phyloP scores from a whole-genome alignment of 2,329 filamentous ascomycete genomes.

The Hymenoscyphus fructigenus region DNA sequence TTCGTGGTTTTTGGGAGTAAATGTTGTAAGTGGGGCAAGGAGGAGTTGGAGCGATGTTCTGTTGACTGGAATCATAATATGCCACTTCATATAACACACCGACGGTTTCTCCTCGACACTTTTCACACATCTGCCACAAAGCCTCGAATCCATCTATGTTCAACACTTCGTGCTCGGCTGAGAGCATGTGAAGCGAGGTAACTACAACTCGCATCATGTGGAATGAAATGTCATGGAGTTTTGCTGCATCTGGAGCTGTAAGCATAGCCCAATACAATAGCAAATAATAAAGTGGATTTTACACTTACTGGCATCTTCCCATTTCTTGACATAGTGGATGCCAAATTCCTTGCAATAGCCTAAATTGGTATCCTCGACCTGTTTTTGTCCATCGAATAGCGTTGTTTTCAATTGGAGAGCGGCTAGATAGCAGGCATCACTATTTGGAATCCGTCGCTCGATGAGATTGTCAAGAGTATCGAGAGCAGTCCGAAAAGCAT shows the following conservation, averaged over 20 bases:
- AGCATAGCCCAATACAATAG: neutral
- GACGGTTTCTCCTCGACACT: neutral
- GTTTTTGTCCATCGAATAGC: neutral
- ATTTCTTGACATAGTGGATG: neutral
- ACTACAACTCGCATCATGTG: neutral
- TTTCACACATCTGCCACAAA: neutral
- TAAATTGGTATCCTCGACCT: neutral
- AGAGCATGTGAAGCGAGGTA: slow-evolving; percentile 2
- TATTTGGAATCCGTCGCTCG: slow-evolving; percentile 11
- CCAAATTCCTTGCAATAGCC: neutral
- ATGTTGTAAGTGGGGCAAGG: neutral
- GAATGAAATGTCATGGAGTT: neutral
- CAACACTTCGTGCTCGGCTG: slow-evolving; percentile 1
- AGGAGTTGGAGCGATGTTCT: neutral
- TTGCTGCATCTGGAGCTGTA: neutral
- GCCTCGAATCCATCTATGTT: neutral
- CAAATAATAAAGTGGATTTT: neutral
- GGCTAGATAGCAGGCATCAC: neutral
- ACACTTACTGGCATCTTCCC: neutral
- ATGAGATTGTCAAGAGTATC: slow-evolving; percentile 16
- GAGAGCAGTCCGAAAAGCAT: slow-evolving; percentile 21
- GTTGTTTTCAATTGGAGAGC: neutral
- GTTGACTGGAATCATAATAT: neutral
- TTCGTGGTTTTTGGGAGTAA: too few species aligned
- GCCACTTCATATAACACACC: neutral